phyloP scores from a whole-genome alignment of 352 stramenopile species.

The Pythium guiyangense region DNA sequence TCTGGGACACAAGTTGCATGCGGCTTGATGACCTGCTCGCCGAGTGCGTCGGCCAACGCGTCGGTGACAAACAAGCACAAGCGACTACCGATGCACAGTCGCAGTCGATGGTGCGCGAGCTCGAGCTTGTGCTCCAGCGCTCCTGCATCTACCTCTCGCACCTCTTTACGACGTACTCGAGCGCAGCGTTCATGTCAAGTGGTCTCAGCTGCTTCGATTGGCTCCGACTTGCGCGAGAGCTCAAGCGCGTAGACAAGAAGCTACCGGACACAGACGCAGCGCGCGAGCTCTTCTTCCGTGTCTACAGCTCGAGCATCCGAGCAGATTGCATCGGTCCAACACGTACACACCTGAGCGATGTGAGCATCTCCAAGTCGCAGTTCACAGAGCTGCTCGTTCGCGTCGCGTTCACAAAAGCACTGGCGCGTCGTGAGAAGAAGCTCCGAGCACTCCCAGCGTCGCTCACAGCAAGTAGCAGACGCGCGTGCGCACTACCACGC shows the following conservation, averaged over 20 bases:
- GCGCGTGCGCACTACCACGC: neutral
- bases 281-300: constrained; percentile 5
- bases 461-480: neutral
- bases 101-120: constrained; percentile 10
- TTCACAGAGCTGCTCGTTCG: constrained; percentile 17
- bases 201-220: constrained; percentile 18
- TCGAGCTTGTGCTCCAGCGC: constrained; percentile 33
- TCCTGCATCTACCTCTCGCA: constrained; percentile 38
- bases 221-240: constrained; percentile 27
- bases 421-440: neutral
- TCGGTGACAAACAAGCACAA: neutral
- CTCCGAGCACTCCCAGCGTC: neutral
- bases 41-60: neutral
- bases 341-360: neutral
- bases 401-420: constrained; percentile 2
- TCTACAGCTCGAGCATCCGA: neutral
- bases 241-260: constrained; percentile 25
- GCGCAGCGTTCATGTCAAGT: constrained; percentile 19
- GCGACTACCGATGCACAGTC: too few species aligned
- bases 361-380: constrained; percentile 10
- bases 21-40: constrained; percentile 4
- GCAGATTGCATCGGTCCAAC: too few species aligned
- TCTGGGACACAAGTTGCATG: constrained; percentile 1
- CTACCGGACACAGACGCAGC: constrained; percentile 9
- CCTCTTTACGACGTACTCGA: constrained; percentile 36